A percentile compares a stretch with the other conserved stretches of the same genome.
phyloP scores from a whole-genome alignment of 495 filamentous ascomycete genomes.

The Articulospora tetracladia region DNA sequence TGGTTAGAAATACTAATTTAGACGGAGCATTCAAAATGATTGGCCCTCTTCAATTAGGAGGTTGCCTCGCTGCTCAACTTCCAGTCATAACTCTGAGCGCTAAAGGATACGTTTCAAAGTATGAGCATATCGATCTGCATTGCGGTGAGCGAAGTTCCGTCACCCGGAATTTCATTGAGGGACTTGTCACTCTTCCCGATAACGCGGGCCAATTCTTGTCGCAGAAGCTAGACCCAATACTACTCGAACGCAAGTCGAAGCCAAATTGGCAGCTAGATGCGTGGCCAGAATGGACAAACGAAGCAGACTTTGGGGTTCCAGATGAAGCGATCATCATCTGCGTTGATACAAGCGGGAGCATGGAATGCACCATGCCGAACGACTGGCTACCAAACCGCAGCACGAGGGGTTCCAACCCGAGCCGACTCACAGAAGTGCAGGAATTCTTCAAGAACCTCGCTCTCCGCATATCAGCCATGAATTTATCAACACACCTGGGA shows the following conservation, averaged over 20 bases:
- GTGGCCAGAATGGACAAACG: conserved; percentile 15
- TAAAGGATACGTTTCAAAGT: conserved; percentile 18
- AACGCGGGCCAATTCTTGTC: conserved; percentile 17
- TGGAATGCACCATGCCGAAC: neutral
- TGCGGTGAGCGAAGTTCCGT: conserved; percentile 14
- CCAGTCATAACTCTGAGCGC: conserved; percentile 18
- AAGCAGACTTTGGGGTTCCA: conserved; percentile 7
- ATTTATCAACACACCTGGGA: conserved; percentile 18
- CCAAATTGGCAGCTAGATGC: conserved; percentile 19
- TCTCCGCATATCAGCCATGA: conserved; percentile 9
- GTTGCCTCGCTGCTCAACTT: conserved; percentile 14
- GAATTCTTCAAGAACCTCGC: conserved; percentile 17
- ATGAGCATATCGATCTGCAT: conserved; percentile 12
- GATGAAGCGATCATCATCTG: conserved; percentile 23
- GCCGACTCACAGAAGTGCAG: conserved; percentile 14
- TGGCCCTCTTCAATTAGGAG: conserved; percentile 13
- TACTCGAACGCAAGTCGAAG: conserved; percentile 5
- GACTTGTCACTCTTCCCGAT: conserved; percentile 4
- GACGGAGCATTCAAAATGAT: conserved; percentile 10
- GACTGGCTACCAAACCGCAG: conserved; percentile 7
- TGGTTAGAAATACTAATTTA: conserved; percentile 16
- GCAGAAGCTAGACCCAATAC: conserved; percentile 13
- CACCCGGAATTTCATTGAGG: conserved; percentile 10
- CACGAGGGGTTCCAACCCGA: neutral
- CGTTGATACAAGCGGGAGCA: conserved; percentile 18